phyloP scores from a whole-genome alignment of 139 green algal species.

The Picochlorum sp. region DNA sequence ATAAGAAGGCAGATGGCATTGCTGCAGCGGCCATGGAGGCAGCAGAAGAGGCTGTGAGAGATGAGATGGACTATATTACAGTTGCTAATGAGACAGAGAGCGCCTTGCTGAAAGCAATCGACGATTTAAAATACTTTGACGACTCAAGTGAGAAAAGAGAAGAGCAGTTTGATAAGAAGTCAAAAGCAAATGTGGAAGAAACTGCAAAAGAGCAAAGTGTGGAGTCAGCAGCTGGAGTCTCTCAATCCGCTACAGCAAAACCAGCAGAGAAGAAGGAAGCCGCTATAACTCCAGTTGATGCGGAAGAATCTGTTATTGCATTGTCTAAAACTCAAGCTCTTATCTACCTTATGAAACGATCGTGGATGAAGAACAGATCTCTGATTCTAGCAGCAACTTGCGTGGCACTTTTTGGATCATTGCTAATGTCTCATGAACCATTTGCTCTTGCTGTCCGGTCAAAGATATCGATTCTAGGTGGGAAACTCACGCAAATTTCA shows the following conservation, averaged over 20 bases:
- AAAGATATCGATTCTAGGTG: neutral
- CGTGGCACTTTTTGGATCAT: neutral
- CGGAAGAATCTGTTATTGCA: no score
- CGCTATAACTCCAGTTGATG: no score
- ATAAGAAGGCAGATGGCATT: conserved; percentile 40
- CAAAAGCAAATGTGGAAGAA: neutral
- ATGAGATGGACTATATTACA: conserved; percentile 64
- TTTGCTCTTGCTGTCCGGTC: neutral
- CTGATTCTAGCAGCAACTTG: no score
- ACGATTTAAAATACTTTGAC: conserved; percentile 37
- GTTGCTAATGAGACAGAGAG: conserved; percentile 47
- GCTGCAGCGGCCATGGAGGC: conserved; percentile 60
- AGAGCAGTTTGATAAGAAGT: conserved; percentile 14
- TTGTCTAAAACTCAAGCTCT: no score
- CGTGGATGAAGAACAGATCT: no score
- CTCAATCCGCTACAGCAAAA: neutral
- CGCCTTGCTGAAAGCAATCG: conserved; percentile 50
- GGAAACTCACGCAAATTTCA: conserved; percentile 3
- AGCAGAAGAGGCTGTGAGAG: conserved; percentile 61
- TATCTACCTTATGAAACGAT: no score
- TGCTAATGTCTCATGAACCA: neutral
- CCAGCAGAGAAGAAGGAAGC: neutral
- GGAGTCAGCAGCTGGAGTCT: neutral
- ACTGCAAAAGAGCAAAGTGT: neutral
- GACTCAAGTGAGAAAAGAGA: conserved; percentile 11